A percentile compares a stretch with the other conserved stretches of the same genome.
phyloP scores from a whole-genome alignment of 192 early-diverging fungal genomes.

The Backusella morwellensis region DNA sequence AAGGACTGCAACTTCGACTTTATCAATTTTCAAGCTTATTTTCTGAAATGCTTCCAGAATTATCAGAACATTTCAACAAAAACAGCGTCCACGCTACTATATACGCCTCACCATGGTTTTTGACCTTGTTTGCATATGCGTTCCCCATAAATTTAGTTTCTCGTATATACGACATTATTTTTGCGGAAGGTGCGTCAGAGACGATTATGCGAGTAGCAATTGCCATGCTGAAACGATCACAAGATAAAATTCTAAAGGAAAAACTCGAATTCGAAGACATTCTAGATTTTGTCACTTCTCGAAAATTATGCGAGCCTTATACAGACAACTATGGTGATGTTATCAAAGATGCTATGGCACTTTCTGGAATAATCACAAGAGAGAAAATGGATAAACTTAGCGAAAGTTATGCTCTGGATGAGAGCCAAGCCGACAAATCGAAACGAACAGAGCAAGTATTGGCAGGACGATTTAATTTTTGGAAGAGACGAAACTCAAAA shows the following conservation, averaged over 20 bases:
- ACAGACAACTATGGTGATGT: constrained; percentile 58
- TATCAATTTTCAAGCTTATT: constrained; percentile 85
- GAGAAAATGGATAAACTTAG: constrained; percentile 70
- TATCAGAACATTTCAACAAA: constrained; percentile 72
- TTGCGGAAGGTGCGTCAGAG: constrained; percentile 90
- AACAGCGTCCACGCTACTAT: constrained; percentile 79
- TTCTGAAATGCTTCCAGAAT: constrained; percentile 68
- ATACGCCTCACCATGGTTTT: constrained; percentile 97
- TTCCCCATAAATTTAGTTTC: constrained; percentile 89
- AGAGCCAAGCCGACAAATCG: constrained; percentile 50
- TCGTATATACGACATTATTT: constrained; percentile 90
- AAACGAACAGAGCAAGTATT: constrained; percentile 48
- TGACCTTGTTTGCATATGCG: constrained; percentile 95
- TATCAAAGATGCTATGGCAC: constrained; percentile 75
- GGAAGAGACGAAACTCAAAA: constrained; percentile 1
- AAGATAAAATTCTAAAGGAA: constrained; percentile 54
- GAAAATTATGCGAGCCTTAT: constrained; percentile 80
- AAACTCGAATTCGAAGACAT: constrained; percentile 76
- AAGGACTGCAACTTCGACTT: constrained; percentile 85
- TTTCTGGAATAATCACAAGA: constrained; percentile 68
- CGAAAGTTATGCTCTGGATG: constrained; percentile 39
- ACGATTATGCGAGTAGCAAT: constrained; percentile 86
- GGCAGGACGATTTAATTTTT: constrained; percentile 49
- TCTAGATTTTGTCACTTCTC: constrained; percentile 76
- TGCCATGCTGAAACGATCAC: constrained; percentile 83